These are phyloP conservation scores for Annulohypoxylon moriforme DNA, from an alignment of 495 filamentous ascomycete genomes.

Conservation along the genomic window DNA sequence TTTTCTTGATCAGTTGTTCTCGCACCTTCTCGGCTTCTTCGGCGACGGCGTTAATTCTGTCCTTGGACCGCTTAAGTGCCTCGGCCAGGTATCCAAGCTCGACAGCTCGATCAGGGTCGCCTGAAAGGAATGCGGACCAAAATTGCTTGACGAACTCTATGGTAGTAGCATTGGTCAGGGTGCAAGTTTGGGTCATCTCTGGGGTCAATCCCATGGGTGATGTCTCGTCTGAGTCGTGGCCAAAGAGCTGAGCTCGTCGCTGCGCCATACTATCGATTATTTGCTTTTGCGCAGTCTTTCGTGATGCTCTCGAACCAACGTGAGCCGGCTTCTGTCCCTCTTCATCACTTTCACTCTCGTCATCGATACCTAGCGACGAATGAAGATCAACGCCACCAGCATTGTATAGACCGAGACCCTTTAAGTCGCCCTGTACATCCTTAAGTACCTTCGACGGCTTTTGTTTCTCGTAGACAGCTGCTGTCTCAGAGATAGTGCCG, in stretches of 20 bases:
- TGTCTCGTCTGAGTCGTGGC: conserved; percentile 53
- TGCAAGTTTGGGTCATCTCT: conserved; percentile 75
- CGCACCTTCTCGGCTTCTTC: conserved; percentile 80
- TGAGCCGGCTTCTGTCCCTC: conserved; percentile 65
- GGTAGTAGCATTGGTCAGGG: conserved; percentile 89
- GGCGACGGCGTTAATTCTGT: conserved; percentile 85
- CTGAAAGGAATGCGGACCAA: conserved; percentile 89
- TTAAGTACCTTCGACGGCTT: conserved; percentile 74
- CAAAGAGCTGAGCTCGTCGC: conserved; percentile 65
- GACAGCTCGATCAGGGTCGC: conserved; percentile 76
- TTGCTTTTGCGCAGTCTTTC: conserved; percentile 64
- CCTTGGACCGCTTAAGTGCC: conserved; percentile 76
- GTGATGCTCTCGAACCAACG: conserved; percentile 69
- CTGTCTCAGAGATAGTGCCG: conserved; percentile 64
- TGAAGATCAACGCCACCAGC: conserved; percentile 67
- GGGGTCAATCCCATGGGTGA: conserved; percentile 72
- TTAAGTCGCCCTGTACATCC: conserved; percentile 71
- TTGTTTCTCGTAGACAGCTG: conserved; percentile 69
- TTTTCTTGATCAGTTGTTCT: conserved; percentile 67
- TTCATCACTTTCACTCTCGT: conserved; percentile 75
- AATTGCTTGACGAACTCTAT: conserved; percentile 97
- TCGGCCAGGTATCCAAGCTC: conserved; percentile 83
- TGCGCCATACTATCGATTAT: conserved; percentile 64
- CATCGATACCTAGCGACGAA: conserved; percentile 67
- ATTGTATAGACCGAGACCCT: conserved; percentile 58